phyloP scores from a whole-genome alignment of 129 eudicot species.

The Flaveria sonorensis region DNA sequence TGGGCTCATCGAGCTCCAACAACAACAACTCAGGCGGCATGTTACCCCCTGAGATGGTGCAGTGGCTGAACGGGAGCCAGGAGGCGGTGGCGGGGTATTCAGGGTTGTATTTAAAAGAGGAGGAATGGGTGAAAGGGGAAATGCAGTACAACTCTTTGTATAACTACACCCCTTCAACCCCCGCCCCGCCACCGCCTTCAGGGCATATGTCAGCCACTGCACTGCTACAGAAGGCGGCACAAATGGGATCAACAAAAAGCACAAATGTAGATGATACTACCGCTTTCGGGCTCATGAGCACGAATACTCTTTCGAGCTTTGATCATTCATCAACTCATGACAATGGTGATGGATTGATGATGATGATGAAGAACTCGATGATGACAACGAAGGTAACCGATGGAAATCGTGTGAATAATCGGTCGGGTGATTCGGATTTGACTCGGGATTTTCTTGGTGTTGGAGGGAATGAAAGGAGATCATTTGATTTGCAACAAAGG shows the following conservation, averaged over 20 bases:
- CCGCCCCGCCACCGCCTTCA: neutral
- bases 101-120: constrained; percentile 50
- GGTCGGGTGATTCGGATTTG: constrained; percentile 36
- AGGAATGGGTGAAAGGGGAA: constrained; percentile 45
- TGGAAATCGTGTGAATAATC: constrained; percentile 8
- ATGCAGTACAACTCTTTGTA: constrained; percentile 49
- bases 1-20: constrained; percentile 45
- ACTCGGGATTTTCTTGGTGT: constrained; percentile 94
- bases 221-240: constrained; percentile 76
- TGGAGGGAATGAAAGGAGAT: constrained; percentile 52
- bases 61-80: constrained; percentile 48
- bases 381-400: constrained; percentile 24
- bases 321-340: constrained; percentile 16
- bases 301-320: constrained; percentile 31
- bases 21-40: constrained; percentile 33
- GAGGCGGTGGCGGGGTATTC: constrained; percentile 28
- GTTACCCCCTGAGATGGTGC: constrained; percentile 42
- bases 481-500: constrained; percentile 48
- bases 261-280: constrained; percentile 31
- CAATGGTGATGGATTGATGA: constrained; percentile 39
- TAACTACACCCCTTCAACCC: constrained; percentile 34
- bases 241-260: constrained; percentile 86
- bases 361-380: constrained; percentile 47
- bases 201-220: constrained; percentile 90
- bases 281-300: constrained; percentile 59